Evolutionary conservation across 2,329 filamentous ascomycete genomes (phyloP), one percentile per base, ranked within the genome.

Genomic region (Diaporthe sp.): DNA sequence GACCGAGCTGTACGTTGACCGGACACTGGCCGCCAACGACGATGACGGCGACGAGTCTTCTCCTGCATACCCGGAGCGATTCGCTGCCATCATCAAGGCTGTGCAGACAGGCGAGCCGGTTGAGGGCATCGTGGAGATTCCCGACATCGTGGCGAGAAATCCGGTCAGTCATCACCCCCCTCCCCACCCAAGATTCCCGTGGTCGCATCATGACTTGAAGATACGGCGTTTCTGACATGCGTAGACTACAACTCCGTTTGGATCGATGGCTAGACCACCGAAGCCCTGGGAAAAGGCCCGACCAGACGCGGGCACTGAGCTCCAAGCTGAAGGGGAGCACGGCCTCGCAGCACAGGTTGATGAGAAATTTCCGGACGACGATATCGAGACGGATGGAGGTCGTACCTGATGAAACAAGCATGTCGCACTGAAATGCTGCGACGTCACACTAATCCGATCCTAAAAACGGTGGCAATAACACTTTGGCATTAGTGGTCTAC

Each of bases 41-140:
- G 74, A 77, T n/a, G 73, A 75, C 20, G 73, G 79, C 9, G 78
- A 75, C 6, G 77, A 73, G 1, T 78, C 76, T 22, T 81, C 79
- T n/a, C 85, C 85, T 51, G 87, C 90, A 61, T 98, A 98, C 80
- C 95, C 95, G 4, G 92, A 92, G 67, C 93, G 92, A 1, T 98
- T 98, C 83, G 93, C 94, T 10, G 92, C 96, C 78, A 95, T 98
- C 77, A 93, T 98, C 73, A 93, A 95, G 80, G 90, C 98, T 73
- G 94, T 98, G 72, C 94, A 94, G 34, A 92, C 92, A 39, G 95
- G 95, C 72, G 92, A 95, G 79, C 93, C 94, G 0, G 93, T 98
- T 58, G 95, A 95, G 1, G 96, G 96, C 0, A 97, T 98, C 81
- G 92, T 92, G 79, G 91, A 98, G 78, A 96, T 98, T 72, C 95